These are phyloP conservation scores for Vigna trinervia DNA, from an alignment of 306 rosid species.

Conservation along the genomic window DNA sequence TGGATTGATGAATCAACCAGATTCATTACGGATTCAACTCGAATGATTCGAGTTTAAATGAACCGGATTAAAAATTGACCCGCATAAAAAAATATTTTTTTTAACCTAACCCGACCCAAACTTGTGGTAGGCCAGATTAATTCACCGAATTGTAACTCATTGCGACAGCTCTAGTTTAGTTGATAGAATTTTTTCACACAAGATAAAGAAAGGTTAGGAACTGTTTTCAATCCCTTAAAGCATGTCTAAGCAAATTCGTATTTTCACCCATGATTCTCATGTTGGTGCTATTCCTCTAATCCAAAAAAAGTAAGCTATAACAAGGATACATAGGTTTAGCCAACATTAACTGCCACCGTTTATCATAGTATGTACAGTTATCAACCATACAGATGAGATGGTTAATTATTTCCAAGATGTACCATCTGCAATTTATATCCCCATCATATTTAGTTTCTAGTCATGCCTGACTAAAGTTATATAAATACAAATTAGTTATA, in stretches of 20 bases:
- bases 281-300: not conserved
- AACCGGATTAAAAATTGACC: too few relatives aligned
- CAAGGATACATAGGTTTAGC: constrained; percentile 14
- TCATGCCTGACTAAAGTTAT: constrained; percentile 33
- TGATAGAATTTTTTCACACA: too few relatives aligned
- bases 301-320: not conserved
- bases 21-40: too few relatives aligned
- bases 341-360: constrained; percentile 38
- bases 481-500: constrained; percentile 10
- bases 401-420: constrained; percentile 32
- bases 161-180: too few relatives aligned
- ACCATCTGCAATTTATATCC: constrained; percentile 26
- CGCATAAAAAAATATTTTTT: too few relatives aligned
- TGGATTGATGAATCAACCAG: too few relatives aligned
- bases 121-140: too few relatives aligned
- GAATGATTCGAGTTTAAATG: too few relatives aligned
- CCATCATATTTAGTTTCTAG: constrained; percentile 31
- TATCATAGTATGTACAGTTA: constrained; percentile 43
- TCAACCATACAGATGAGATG: constrained; percentile 33
- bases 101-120: too few relatives aligned
- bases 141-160: too few relatives aligned
- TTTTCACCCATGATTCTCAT: constrained; percentile 3
- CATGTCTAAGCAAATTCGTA: constrained; percentile 12
- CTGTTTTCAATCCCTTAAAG: not conserved
- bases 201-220: too few relatives aligned